Base-by-base conservation (phyloP, 2,329 filamentous ascomycete species). In the Neofusicoccum ribis region DNA sequence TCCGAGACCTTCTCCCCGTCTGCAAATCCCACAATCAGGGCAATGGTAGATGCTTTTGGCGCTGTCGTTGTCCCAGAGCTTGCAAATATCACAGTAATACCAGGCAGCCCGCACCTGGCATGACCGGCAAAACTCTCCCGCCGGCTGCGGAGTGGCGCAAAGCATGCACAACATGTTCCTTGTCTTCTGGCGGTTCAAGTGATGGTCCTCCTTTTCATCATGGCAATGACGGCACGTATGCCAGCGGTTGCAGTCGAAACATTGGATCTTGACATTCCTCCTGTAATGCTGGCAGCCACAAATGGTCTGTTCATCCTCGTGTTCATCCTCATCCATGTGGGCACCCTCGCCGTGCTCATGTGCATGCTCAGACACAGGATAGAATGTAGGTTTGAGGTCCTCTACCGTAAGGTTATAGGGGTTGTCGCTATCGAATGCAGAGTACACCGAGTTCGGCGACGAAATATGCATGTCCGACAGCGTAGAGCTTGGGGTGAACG, bases 111-210 rank as follows among this genome's bases (percentile, higher is more conserved):
- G 86, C 70, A 88, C 87, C 17, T 89, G 90, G 75, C 95, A 99
- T 64, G 87, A 84, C 59, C 85, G 83, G 76, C 95, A 99, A 60
- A 87, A 84, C 68, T 96, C 92, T 36, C 87, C 88, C 3, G 91
- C 93, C 65, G 86, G 86, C 72, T 99, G 95, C 1, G 95, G 89
- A 64, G 90, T 92, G 6, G 89, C 88, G 76, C 95, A 99, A 34
- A 93, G 83, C 95, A 99, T 99, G 77, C 95, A 99, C 5, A 99
- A 85, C 95, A 99, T 99, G 72, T 97, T 90, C 76, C 89, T 90
- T 7, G 94, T 99, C 71, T 91, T 90, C 70, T 88, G 89, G 60
- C 95, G 88, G 70, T 93, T 87, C 65, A 99, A 82, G 66, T 82
- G 83, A 76, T 97, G 92, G 70, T 92, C 88, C 72, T 97, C 92